Evolutionary conservation across 164 flowering plant genomes (phyloP), one percentile per base, ranked within the genome.

Genomic region (Dillenia suffruticosa): DNA sequence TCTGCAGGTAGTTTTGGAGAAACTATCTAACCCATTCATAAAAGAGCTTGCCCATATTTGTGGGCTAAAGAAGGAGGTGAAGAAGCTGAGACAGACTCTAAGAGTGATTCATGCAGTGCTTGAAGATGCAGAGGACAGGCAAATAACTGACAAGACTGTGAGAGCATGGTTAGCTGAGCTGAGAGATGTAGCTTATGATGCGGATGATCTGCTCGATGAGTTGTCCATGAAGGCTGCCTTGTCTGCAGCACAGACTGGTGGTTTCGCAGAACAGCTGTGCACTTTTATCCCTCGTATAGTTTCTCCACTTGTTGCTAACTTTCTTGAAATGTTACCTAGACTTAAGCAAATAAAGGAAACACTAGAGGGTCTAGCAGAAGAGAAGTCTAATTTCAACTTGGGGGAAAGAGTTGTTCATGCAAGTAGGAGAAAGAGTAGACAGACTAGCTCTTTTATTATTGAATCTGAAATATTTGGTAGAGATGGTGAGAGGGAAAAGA

Each of bases 81-180:
- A 58, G 12, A 53, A 62, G 55, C 70, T 71, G 8, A 8, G 13
- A 12, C 53, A 51, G 15, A 40, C 51, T 0, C 14, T 63, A 8
- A 52, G 61, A 15, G 47, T 15, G 0, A 59, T 63, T 22, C 60
- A 63, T 14, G 63, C 60, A 9, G 63, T 75, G 14, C 58, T 75
- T 7, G 49, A 44, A 24, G 73, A 70, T 61, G 77, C 77, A 5
- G 75, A 65, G 17, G 63, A 57, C 24, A 16, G 45, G 13, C 74
- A 68, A 67, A 10, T 22, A 8, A 55, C 17, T 0, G 40, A 44
- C 8, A 5, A 16, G 0, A 19, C 63, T 2, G 44, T 63, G 12
- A 54, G 44, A 24, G 12, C 12, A 10, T 69, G 72, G 72, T 46
- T 69, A 14, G 8, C 17, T n/a, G 45, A 53, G 51, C 63, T 69